A percentile compares a stretch with the other conserved stretches of the same genome.
Evolutionary conservation across 805 yeast species (phyloP).

Genomic region (Wickerhamiella domercqiae): DNA sequence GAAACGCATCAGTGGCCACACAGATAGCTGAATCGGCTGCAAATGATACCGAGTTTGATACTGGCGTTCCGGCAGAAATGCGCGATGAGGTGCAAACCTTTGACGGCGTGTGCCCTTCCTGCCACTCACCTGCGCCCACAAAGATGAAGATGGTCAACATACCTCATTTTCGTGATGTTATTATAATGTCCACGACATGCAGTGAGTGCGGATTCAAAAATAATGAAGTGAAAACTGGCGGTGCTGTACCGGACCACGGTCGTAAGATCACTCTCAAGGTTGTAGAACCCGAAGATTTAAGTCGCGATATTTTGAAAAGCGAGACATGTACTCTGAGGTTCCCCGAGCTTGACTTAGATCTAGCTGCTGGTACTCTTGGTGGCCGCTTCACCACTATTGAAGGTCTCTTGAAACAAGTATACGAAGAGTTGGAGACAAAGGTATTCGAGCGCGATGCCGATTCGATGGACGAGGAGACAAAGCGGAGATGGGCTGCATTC

Average conservation of each 20-base stretch:
- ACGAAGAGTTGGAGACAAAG: slow-evolving; percentile 73
- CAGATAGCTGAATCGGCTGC: slow-evolving; percentile 19
- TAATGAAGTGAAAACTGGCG: slow-evolving; percentile 97
- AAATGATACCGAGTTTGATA: slow-evolving; percentile 40
- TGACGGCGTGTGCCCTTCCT: slow-evolving; percentile 82
- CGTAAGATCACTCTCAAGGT: slow-evolving; percentile 54
- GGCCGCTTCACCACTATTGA: slow-evolving; percentile 96
- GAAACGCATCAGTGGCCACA: slow-evolving; percentile 27
- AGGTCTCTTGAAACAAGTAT: slow-evolving; percentile 78
- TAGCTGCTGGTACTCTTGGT: slow-evolving; percentile 92
- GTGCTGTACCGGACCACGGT: slow-evolving; percentile 82
- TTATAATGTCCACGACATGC: slow-evolving; percentile 89
- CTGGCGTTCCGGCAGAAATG: slow-evolving; percentile 66
- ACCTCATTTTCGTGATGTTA: slow-evolving; percentile 96
- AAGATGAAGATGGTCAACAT: slow-evolving; percentile 94
- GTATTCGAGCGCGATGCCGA: slow-evolving; percentile 80
- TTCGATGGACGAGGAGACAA: slow-evolving; percentile 70
- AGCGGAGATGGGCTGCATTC: slow-evolving; percentile 69
- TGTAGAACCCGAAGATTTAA: slow-evolving; percentile 81
- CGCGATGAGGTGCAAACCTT: slow-evolving; percentile 87
- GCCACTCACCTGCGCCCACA: slow-evolving; percentile 69
- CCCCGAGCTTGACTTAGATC: slow-evolving; percentile 81
- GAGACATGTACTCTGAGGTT: slow-evolving; percentile 78
- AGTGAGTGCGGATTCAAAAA: slow-evolving; percentile 88
- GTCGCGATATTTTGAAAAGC: slow-evolving; percentile 85